phyloP scores from a whole-genome alignment of 2,329 filamentous ascomycete species.

The Talaromyces sp. region DNA sequence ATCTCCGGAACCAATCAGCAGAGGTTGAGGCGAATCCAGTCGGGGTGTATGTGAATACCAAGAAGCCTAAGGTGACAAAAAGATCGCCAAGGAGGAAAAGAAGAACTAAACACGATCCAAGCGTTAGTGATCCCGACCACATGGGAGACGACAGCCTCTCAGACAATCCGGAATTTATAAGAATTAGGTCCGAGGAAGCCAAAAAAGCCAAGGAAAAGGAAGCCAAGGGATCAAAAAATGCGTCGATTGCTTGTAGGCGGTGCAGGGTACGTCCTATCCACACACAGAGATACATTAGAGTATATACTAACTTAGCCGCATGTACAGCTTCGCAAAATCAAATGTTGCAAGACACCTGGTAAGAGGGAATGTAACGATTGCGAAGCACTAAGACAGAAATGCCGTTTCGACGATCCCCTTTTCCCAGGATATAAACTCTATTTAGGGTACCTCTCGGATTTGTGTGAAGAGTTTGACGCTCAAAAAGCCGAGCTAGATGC shows the following conservation, averaged over 20 bases:
- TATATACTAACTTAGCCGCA: background rate
- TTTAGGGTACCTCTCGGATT: background rate
- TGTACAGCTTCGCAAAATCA: background rate
- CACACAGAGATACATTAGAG: background rate
- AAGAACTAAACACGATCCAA: background rate
- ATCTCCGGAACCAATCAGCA: background rate
- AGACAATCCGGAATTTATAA: background rate
- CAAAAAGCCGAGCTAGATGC: background rate
- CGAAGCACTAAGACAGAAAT: background rate
- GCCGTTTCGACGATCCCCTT: slow-evolving; percentile 7
- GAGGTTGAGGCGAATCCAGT: background rate
- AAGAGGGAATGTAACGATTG: background rate
- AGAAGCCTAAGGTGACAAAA: background rate
- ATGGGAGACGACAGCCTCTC: slow-evolving; percentile 7
- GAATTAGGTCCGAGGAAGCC: background rate
- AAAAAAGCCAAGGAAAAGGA: background rate
- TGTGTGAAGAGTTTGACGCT: background rate
- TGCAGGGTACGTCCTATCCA: slow-evolving; percentile 7
- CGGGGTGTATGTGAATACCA: background rate
- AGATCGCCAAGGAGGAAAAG: background rate
- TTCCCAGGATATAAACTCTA: background rate
- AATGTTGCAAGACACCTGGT: background rate
- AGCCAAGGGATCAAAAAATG: background rate
- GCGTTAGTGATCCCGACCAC: background rate
- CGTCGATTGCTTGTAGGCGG: slow-evolving; percentile 5